Percentiles rank a stretch among this genome's conserved stretches.
Evolutionary conservation across 768 basidiomycete species (phyloP).

Genomic region (Mycena albidolilacea): DNA sequence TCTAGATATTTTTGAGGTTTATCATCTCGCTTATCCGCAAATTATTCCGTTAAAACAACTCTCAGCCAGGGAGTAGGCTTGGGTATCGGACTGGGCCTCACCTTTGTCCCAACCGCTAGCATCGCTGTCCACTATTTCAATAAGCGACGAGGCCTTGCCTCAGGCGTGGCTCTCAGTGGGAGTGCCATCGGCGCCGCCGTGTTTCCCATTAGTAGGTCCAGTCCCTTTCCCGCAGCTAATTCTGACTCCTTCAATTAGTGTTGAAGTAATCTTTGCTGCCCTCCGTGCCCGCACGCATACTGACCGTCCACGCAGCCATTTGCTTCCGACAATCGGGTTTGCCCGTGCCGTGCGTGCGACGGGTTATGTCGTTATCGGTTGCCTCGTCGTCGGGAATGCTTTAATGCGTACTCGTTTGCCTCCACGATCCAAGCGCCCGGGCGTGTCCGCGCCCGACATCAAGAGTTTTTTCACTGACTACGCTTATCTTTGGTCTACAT

Average conservation of each 20-base stretch:
- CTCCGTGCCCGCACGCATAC: background rate
- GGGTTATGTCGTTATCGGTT: constrained; percentile 47
- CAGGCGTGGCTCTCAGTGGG: constrained; percentile 61
- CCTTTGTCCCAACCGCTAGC: constrained; percentile 58
- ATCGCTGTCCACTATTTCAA: constrained; percentile 56
- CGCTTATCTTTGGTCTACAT: constrained; percentile 47
- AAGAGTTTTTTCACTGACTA: constrained; percentile 50
- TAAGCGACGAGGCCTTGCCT: constrained; percentile 56
- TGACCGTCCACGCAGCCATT: constrained; percentile 35
- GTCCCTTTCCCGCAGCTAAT: background rate
- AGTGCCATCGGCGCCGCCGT: constrained; percentile 31
- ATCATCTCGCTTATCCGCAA: background rate
- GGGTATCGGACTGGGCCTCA: constrained; percentile 57
- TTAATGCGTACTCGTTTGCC: constrained; percentile 44
- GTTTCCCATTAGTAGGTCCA: constrained; percentile 17
- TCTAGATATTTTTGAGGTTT: constrained; percentile 39
- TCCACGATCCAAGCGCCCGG: constrained; percentile 26
- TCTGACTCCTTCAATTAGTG: background rate
- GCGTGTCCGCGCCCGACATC: constrained; percentile 37
- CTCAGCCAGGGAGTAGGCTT: constrained; percentile 45
- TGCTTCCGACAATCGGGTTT: constrained; percentile 44
- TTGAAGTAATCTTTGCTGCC: constrained; percentile 14
- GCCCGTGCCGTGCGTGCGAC: constrained; percentile 49
- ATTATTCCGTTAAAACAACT: background rate
- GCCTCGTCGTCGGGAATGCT: constrained; percentile 45